Base-by-base conservation (phyloP, 2,329 filamentous ascomycete species). In the Xylogone sp. region DNA sequence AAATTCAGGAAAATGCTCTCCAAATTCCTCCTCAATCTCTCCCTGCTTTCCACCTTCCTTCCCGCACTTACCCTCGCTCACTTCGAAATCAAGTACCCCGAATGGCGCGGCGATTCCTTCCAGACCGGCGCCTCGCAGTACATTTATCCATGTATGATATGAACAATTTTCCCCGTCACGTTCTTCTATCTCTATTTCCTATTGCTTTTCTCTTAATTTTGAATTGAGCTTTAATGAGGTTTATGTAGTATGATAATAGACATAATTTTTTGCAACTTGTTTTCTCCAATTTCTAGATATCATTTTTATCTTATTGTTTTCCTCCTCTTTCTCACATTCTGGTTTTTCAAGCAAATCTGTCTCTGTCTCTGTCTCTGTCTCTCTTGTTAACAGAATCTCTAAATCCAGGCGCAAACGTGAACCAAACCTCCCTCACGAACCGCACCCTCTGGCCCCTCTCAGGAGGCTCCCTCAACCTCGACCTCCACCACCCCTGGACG, bases 41-140 rank as follows among this genome's bases (percentile, higher is more conserved):
- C 44, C 22, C 56, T 44, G 49, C 67, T 46, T 61, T 73, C 43
- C 49, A 64, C 45, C 59, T 71, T 48, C 60, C 73, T 46, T 61
- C 73, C 43, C 49, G 64, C 45, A 59, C 71, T 48, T 60, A 73
- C 71, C 16, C 67, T 75, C 39, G 80, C 79, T 16, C 81, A 84
- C 62, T 84, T 82, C 69, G 62, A 69, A 3, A 71, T 84, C 65
- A 64, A 71, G 31, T 82, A 74, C 56, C 81, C 81, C 10, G 54
- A 68, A 16, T 64, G 70, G 53, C 76, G 80, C 49, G 79, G 78
- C 22, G 71, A 77, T 52, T 74, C 64, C 9, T 74, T 77, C 56
- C 54, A 61, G 51, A 61, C 54, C 3, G 46, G 45, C 42, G 55
- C 56, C 10, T 61, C 58, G 12, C 67, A 69, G 54, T 68, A 60